Conservation (phyloP, 768 basidiomycete species). For the Mycena albidolilacea region DNA sequence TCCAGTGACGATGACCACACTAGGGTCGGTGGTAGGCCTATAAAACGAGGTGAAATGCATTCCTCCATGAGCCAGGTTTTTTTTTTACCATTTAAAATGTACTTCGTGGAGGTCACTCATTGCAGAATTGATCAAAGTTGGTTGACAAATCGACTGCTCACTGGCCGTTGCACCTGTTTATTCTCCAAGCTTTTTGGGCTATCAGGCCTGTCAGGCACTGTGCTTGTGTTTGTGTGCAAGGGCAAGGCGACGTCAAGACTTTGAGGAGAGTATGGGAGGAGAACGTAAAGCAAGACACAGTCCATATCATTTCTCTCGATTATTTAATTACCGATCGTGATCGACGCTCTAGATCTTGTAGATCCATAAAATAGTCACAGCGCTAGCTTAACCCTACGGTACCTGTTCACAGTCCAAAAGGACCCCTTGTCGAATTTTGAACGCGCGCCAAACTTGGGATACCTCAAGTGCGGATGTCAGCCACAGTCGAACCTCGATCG, state of each 20-base stretch:
- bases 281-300: constrained; percentile 6
- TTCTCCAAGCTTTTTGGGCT: constrained; percentile 8
- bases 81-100: constrained; percentile 64
- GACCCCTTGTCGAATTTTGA: constrained; percentile 53
- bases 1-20: constrained; percentile 76
- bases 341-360: not conserved
- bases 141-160: not conserved
- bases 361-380: too few species aligned
- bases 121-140: not conserved
- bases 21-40: constrained; percentile 74
- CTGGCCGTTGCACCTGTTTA: constrained; percentile 47
- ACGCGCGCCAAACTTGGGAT: constrained; percentile 57
- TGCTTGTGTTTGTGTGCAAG: too few species aligned
- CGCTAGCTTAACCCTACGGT: too few species aligned
- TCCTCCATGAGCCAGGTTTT: constrained; percentile 20
- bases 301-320: not conserved
- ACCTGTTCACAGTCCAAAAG: constrained; percentile 6
- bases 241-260: too few species aligned
- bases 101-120: constrained; percentile 67
- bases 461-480: constrained; percentile 43
- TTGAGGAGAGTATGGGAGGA: not conserved
- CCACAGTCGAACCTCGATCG: constrained; percentile 1
- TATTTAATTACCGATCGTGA: constrained; percentile 10
- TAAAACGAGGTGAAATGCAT: constrained; percentile 35
- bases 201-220: not conserved